Conservation (phyloP, 805 yeast species). For the Monosporozyma yasuniensis region DNA sequence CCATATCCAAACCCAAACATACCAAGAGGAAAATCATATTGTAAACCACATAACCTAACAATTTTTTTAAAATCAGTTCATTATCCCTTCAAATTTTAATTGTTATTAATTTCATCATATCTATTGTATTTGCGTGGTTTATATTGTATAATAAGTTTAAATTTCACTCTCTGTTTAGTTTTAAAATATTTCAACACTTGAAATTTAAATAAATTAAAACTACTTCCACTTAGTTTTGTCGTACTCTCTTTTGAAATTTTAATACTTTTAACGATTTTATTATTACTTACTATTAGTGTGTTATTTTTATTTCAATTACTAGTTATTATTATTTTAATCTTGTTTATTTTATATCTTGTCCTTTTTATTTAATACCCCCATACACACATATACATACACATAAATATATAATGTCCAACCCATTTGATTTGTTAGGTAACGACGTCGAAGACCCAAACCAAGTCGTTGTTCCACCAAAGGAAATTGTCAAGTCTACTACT, state of each 20-base stretch:
- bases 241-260: not conserved
- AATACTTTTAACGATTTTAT: not conserved
- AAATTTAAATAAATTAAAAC: not conserved
- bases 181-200: not conserved
- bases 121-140: no score
- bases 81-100: no score
- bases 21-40: no score
- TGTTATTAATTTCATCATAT: no score
- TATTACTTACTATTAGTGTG: not conserved
- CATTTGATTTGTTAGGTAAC: conserved; percentile 75
- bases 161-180: not conserved
- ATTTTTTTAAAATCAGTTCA: no score
- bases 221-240: not conserved
- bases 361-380: not conserved
- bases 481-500: conserved; percentile 71
- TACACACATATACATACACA: conserved; percentile 1
- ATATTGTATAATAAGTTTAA: no score
- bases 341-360: not conserved
- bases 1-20: no score
- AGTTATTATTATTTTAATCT: not conserved
- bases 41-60: no score
- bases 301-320: no score
- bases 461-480: conserved; percentile 52
- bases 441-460: conserved; percentile 75
- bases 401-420: conserved; percentile 36